phyloP scores from a whole-genome alignment of 306 rosid species.

The Quercus suber region DNA sequence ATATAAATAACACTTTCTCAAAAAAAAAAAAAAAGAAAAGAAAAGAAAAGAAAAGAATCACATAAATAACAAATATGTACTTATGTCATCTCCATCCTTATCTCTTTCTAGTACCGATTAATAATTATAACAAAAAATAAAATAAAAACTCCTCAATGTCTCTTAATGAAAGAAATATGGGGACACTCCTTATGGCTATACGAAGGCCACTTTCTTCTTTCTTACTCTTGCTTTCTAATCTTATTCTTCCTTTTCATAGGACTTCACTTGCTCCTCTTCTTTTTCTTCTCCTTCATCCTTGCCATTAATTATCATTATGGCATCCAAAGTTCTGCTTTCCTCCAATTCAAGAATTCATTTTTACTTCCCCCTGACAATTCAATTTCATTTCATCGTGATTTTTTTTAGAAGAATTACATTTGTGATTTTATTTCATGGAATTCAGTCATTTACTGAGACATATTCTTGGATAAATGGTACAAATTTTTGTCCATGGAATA shows the following conservation, averaged over 20 bases:
- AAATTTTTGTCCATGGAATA: constrained; percentile 13
- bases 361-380: neutral
- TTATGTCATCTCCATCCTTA: no score
- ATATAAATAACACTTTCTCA: no score
- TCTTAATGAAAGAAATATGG: no score
- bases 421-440: neutral
- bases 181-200: no score
- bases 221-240: neutral
- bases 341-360: constrained; percentile 13
- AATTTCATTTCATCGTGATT: neutral
- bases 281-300: neutral
- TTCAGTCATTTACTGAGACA: neutral
- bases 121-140: no score
- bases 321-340: constrained; percentile 10
- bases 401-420: neutral
- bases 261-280: neutral
- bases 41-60: no score
- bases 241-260: no score
- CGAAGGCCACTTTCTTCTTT: no score
- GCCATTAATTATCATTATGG: neutral
- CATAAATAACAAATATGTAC: no score
- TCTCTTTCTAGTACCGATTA: no score
- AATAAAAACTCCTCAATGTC: no score
- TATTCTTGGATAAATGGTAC: neutral
- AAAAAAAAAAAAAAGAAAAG: no score